Evolutionary conservation across 495 filamentous ascomycete species (phyloP), one percentile per base, ranked within the genome.

Genomic region (Trichocladium antarcticum): DNA sequence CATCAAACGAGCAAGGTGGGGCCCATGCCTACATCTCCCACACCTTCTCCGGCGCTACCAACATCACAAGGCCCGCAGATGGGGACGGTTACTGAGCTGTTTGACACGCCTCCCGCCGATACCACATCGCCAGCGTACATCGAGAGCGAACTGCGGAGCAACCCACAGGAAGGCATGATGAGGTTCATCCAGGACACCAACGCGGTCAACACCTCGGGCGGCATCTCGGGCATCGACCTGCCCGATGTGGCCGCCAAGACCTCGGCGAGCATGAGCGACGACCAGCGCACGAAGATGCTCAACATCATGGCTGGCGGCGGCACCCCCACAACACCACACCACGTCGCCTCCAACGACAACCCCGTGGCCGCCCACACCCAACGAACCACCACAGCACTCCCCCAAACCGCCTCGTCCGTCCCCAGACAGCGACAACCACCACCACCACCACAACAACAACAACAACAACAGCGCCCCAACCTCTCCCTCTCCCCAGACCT

Each of bases 141-240:
- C 9, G 64, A 71, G 48, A 69, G 68, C 41, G 71, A 73, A 51
- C 67, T 75, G 31, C 67, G 70, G 51, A 62, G 58, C 19, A 70
- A 72, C 49, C 72, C 79, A 17, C 76, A 81, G 48, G 77, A 82
- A 31, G 82, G 85, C 51, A 94, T 95, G 69, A 85, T 95, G 79
- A 87, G 82, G 53, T 77, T 90, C 44, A 89, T 93, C 57, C 81
- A 89, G 42, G 82, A 83, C 54, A 77, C 82, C 46, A 90, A 89
- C 61, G 82, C 83, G 32, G 72, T 73, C 34, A 67, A 71, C 48
- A 66, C 54, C 43, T 32, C 9, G 5, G 31, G 24, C 4, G 49
- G 24, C 4, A 50, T 66, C 6, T 62, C 65, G 4, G 64, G 60
- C 19, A 71, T 82, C 54, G 82, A 93, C 56, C 83, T 94, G 46